Base-by-base conservation (phyloP, 2,329 filamentous ascomycete genomes). In the Beauveria caledonica region DNA sequence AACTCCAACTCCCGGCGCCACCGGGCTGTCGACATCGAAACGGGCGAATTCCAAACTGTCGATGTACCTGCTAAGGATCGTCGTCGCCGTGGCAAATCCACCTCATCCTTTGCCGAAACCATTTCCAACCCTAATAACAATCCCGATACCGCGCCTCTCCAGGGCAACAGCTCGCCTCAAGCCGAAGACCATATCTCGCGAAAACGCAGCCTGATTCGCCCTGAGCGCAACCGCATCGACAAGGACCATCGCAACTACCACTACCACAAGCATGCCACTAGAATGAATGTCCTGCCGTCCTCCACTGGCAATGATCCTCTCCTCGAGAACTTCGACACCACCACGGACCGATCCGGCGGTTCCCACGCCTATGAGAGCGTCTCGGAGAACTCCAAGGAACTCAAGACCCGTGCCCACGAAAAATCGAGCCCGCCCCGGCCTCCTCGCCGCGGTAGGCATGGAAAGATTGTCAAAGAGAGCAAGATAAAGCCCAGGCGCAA, bases 161-260 rank as follows among this genome's bases (percentile, higher is more conserved):
- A 60, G 25, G 55, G 25, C 25, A 29, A n/a, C 9, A 17, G 27
- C 33, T 60, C 33, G 40, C 61, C 55, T 36, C 62, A 27, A 33
- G 64, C 27, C 63, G 68, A 75, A 56, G 70, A 73, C 58, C 70
- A 73, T 44, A 72, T 83, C 62, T 70, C 76, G 63, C 86, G 92
- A 67, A 97, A 97, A 76, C 86, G 89, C 71, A 97, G 90, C 73
- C 78, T 99, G 64, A 87, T 99, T 70, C 83, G 89, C 63, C 94
- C 94, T 1, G 94, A 99, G 75, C 85, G 94, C 65, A 88, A 88
- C 68, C 85, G 89, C 66, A 90, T 96, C 66, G 89, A 92, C 67
- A 86, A 82, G 64, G 89, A 92, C 67, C 92, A 97, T 71, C 92
- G 92, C 15, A 95, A 97, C 73, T 99, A 97, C 71, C 84, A 97